Base-by-base conservation (phyloP, 2,329 filamentous ascomycete genomes). In the Escovopsis sp. region DNA sequence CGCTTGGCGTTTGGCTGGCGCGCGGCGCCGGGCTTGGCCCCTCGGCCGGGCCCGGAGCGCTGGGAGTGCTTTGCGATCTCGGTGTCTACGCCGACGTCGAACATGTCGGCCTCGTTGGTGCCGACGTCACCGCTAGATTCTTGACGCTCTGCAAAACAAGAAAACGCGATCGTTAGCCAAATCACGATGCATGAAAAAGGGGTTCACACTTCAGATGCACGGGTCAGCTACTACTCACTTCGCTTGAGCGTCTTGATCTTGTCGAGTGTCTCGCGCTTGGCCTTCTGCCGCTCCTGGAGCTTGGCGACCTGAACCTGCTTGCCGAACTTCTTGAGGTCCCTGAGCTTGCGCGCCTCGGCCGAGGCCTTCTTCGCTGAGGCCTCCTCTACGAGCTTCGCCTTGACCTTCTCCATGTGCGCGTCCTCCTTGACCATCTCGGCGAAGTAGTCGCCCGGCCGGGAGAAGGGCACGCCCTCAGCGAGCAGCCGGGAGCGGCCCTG, bases 401-500 rank as follows among this genome's bases (percentile, higher is more conserved):
- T 93, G 59, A 98, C 84, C 71, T 84, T 88, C 59, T 84, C 84
- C 91, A 98, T 98, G 63, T 95, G 91, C 54, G 93, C 89, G 59
- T 98, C 91, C 55, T 81, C 85, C 76, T 96, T 96, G 55, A 95
- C 81, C 88, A 96, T 98, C 71, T 98, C 91, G 36, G 91, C 91
- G 54, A 98, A 98, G 67, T 94, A 98, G 65, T 98, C 91, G 43
- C 76, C 80, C 4, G 91, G 91, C 9, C 91, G 76, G 25, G 85
- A 81, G 65, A 98, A 98, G 7, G 84, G 76, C 1, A 89, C 73
- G 8, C 81, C 81, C 61, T 95, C 89, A 48, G 81, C 79, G 57
- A 84, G 81, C 20, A 98, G 71, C 47, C 79, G 67, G n/a, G 67
- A 61, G 43, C 89, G 81, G 2, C 77, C 91, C 45, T 76, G 66